Base-by-base conservation (phyloP, 192 early-diverging fungal genomes). In the Haplosporangium gracile region DNA sequence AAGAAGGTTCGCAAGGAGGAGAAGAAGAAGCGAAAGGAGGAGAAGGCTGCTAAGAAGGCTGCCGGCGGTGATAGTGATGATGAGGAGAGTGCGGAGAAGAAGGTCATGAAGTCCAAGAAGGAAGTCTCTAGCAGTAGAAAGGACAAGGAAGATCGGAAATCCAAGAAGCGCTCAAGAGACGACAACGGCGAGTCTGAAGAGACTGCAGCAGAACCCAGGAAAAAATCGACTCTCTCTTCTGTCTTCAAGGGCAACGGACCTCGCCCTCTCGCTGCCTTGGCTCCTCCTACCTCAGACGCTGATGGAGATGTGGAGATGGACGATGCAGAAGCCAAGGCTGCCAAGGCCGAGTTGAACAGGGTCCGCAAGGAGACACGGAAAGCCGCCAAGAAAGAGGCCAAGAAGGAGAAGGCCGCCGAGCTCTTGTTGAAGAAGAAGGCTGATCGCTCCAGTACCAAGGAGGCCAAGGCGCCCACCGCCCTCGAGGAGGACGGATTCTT, bases 241-340 rank as follows among this genome's bases (percentile, higher is more conserved):
- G 72, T 81, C 16, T 86, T 86, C 76, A 86, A 86, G 72, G 84
- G 84, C 36, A 80, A 86, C 20, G 84, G 84, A 40, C 84, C 84
- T 86, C 84, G 84, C 36, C 84, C 84, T 9, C 79, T 86, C 60
- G 76, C 75, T 55, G 84, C 79, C 34, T 49, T 86, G 15, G 75
- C 55, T 55, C 43, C 76, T 34, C 26, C 76, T 43, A 20, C 39
- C 2, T 45, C 39, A 20, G 60, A 47, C 18, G 57, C 13, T 22
- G 87, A 80, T 18, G 82, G 53, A 18, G 78, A 79, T 75, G 80
- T 76, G 22, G 82, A 83, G 24, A 79, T 83, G 87, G 60, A 74
- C 22, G 63, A 70, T 51, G 73, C 75, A 42, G 77, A 77, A 13
- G 53, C 53, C 26, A 80, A 82, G 75, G 82, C 68, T 32, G 71